Conservation (phyloP, 805 yeast genomes). For the Candida pini region DNA sequence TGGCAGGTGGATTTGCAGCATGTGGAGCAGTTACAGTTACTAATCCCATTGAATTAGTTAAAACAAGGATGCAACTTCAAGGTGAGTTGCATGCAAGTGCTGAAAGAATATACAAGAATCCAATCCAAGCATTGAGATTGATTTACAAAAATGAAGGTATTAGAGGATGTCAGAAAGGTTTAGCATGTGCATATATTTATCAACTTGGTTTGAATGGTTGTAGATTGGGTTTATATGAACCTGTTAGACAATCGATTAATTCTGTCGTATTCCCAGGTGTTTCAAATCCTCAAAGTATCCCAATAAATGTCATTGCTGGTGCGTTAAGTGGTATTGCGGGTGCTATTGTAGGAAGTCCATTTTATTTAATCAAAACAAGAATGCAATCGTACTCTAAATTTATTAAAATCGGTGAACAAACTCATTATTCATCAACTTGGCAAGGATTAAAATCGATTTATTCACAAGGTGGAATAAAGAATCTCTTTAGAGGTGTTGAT, state of each 20-base stretch:
- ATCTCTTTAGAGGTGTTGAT: conserved; percentile 85
- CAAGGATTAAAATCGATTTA: conserved; percentile 65
- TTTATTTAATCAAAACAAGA: conserved; percentile 88
- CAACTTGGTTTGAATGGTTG: conserved; percentile 93
- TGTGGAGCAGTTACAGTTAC: conserved; percentile 97
- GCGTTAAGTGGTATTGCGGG: conserved; percentile 84
- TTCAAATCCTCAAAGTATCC: conserved; percentile 42
- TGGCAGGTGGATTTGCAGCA: conserved; percentile 92
- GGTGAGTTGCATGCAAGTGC: conserved; percentile 71
- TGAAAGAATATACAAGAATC: conserved; percentile 62
- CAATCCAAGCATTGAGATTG: conserved; percentile 72
- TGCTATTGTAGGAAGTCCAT: conserved; percentile 84
- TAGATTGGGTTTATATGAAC: conserved; percentile 91
- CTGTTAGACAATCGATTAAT: conserved; percentile 61
- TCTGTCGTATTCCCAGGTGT: conserved; percentile 42
- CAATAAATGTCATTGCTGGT: conserved; percentile 74
- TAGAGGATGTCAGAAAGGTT: conserved; percentile 83
- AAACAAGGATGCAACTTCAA: conserved; percentile 94
- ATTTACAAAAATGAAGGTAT: conserved; percentile 81
- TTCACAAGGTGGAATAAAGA: conserved; percentile 64
- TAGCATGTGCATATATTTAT: conserved; percentile 82
- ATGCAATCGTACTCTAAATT: conserved; percentile 83
- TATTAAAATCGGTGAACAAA: conserved; percentile 82
- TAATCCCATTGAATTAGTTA: conserved; percentile 91
- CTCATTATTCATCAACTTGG: conserved; percentile 67